Percentiles rank a stretch among this genome's conserved stretches.
These are phyloP conservation scores for Catharanthus roseus DNA, from an alignment of 257 asterid species.

Conservation along the genomic window DNA sequence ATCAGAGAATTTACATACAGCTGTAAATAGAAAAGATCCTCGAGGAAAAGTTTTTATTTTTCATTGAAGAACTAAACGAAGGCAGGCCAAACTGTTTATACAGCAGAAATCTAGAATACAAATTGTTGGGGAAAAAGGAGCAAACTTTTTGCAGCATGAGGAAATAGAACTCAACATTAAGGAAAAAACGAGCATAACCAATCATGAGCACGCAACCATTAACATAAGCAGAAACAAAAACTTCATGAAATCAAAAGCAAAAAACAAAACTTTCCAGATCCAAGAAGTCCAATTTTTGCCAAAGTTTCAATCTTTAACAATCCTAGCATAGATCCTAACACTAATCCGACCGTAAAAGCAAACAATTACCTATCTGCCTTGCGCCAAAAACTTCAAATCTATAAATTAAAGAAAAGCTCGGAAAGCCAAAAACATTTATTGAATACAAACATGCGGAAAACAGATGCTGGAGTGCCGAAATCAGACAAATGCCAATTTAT, in stretches of 20 bases:
- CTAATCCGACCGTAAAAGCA: not conserved
- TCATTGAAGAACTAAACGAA: not conserved
- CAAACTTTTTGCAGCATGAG: not conserved
- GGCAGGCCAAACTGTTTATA: not conserved
- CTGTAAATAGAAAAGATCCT: not conserved
- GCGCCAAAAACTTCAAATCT: constrained; percentile 1
- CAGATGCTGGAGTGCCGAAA: too few relatives aligned
- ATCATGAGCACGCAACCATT: too few relatives aligned
- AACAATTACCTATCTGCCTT: not conserved
- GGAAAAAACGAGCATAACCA: not conserved
- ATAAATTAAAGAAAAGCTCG: not conserved
- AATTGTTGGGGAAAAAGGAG: not conserved
- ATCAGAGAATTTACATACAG: not conserved
- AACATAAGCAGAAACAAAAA: not conserved
- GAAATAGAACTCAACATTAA: not conserved
- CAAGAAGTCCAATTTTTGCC: not conserved
- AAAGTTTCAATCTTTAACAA: not conserved
- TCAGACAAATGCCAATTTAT: not conserved
- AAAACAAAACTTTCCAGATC: not conserved
- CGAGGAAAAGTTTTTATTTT: not conserved
- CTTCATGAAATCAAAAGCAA: constrained; percentile 1
- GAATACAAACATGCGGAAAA: not conserved
- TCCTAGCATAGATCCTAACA: not conserved
- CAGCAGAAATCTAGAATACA: not conserved
- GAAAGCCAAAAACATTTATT: not conserved